A percentile compares a stretch with the other conserved stretches of the same genome.
These are phyloP conservation scores for Allium sativum DNA, from an alignment of 106 monocot genomes.

Conservation along the genomic window DNA sequence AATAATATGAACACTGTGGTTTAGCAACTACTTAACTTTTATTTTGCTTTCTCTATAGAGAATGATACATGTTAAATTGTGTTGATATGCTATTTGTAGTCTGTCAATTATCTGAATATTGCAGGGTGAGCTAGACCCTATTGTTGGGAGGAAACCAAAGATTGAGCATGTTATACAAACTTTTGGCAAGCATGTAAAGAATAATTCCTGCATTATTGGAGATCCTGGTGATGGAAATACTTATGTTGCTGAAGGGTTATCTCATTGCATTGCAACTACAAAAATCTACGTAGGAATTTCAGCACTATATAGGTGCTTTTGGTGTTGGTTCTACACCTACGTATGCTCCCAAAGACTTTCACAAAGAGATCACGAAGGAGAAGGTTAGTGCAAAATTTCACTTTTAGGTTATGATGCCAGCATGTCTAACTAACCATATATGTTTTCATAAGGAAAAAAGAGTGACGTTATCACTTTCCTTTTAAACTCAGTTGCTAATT, in stretches of 20 bases:
- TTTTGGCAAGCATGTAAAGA: conserved; percentile 23
- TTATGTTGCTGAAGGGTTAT: conserved; percentile 24
- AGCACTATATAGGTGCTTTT: conserved; percentile 72
- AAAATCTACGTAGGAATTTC: too few relatives aligned
- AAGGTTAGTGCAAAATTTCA: conserved; percentile 46
- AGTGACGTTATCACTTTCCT: too few relatives aligned
- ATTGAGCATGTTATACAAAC: conserved; percentile 26
- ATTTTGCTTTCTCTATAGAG: too few relatives aligned
- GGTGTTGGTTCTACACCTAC: conserved; percentile 88
- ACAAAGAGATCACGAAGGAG: conserved; percentile 91
- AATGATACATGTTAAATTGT: too few relatives aligned
- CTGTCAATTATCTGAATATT: neutral
- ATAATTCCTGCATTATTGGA: conserved; percentile 26
- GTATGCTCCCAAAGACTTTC: conserved; percentile 87
- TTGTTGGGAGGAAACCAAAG: conserved; percentile 24
- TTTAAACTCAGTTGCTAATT: too few relatives aligned
- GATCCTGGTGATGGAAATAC: conserved; percentile 28
- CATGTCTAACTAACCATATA: neutral
- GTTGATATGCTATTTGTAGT: too few relatives aligned
- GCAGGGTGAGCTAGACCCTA: conserved; percentile 24
- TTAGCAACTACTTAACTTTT: too few relatives aligned
- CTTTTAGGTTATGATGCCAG: neutral
- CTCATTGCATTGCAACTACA: conserved; percentile 25
- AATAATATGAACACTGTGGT: too few relatives aligned
- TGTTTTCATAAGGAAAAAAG: too few relatives aligned